Evolutionary conservation across 352 stramenopile species (phyloP).

Genomic region (Phytophthora rubi): DNA sequence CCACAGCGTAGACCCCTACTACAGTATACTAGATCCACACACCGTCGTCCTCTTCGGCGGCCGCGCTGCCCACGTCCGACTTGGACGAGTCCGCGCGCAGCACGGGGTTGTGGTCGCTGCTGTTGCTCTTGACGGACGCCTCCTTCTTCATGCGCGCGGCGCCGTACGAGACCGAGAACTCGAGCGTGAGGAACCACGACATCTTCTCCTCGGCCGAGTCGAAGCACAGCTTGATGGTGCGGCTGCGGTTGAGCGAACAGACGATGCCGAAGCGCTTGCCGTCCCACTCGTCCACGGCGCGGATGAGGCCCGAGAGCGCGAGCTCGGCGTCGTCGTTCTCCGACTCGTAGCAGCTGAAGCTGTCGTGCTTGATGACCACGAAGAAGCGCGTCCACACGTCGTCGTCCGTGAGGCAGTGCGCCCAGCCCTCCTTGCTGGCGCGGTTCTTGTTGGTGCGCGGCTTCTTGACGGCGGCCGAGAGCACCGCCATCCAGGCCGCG

Average conservation of each 20-base stretch:
- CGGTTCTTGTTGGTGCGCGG: constrained; percentile 55
- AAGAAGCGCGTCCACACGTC: constrained; percentile 79
- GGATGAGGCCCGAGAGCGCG: constrained; percentile 68
- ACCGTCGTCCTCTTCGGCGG: constrained; percentile 55
- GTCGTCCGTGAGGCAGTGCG: constrained; percentile 76
- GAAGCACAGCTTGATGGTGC: constrained; percentile 82
- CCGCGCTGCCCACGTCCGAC: constrained; percentile 32
- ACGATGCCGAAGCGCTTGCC: constrained; percentile 78
- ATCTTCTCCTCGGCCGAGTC: constrained; percentile 86
- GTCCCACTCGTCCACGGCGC: constrained; percentile 75
- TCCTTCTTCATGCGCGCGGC: constrained; percentile 76
- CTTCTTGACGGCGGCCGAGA: constrained; percentile 70
- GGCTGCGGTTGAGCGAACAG: constrained; percentile 67
- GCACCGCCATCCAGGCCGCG: constrained; percentile 75
- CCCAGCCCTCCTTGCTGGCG: constrained; percentile 76
- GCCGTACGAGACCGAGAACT: constrained; percentile 77
- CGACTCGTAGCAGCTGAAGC: constrained; percentile 80
- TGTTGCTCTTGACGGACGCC: constrained; percentile 52
- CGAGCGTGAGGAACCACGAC: constrained; percentile 82
- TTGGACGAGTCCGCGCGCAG: constrained; percentile 51
- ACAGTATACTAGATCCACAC: constrained; percentile 61
- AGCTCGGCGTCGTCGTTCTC: constrained; percentile 75
- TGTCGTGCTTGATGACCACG: constrained; percentile 79
- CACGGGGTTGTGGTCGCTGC: constrained; percentile 44
- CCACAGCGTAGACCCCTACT: constrained; percentile 12